A percentile compares a stretch with the other conserved stretches of the same genome.
Evolutionary conservation across 2,329 filamentous ascomycete species (phyloP).

Genomic region (Fusarium subglutinans): DNA sequence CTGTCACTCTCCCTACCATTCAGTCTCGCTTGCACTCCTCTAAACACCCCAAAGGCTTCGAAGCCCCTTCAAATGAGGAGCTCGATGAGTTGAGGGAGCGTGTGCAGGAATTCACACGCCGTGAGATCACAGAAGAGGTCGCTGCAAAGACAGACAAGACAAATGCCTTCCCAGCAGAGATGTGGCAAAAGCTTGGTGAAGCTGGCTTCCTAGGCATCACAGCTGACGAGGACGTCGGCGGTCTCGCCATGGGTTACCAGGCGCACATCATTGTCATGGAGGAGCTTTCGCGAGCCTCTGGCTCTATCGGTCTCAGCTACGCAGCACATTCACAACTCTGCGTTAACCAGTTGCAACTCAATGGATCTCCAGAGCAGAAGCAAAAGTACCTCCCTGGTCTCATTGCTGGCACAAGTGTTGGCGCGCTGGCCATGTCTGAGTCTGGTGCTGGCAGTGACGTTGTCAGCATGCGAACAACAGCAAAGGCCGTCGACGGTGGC

Average conservation of each 20-base stretch:
- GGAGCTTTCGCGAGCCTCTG: conserved; percentile 88
- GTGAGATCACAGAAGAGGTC: conserved; percentile 86
- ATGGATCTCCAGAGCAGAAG: conserved; percentile 84
- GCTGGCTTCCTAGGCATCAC: conserved; percentile 94
- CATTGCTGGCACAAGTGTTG: conserved; percentile 81
- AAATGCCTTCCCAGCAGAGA: conserved; percentile 88
- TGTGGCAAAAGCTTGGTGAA: conserved; percentile 94
- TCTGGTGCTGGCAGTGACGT: conserved; percentile 92
- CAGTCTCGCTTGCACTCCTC: conserved; percentile 61
- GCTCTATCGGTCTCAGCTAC: conserved; percentile 87
- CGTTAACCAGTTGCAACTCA: conserved; percentile 94
- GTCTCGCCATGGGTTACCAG: conserved; percentile 92
- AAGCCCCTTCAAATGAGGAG: conserved; percentile 75
- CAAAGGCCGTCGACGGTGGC: conserved; percentile 82
- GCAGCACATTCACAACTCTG: conserved; percentile 96
- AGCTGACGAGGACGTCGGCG: conserved; percentile 90
- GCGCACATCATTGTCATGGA: conserved; percentile 96
- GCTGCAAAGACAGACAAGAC: conserved; percentile 83
- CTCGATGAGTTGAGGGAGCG: conserved; percentile 82
- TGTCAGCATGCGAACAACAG: conserved; percentile 91
- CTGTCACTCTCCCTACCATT: conserved; percentile 48
- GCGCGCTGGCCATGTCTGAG: conserved; percentile 94
- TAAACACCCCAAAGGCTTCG: conserved; percentile 71
- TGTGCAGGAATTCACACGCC: conserved; percentile 87
- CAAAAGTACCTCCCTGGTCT: conserved; percentile 80